Evolutionary conservation across 2,329 filamentous ascomycete genomes (phyloP).

Genomic region (Stemphylium vesicarium): DNA sequence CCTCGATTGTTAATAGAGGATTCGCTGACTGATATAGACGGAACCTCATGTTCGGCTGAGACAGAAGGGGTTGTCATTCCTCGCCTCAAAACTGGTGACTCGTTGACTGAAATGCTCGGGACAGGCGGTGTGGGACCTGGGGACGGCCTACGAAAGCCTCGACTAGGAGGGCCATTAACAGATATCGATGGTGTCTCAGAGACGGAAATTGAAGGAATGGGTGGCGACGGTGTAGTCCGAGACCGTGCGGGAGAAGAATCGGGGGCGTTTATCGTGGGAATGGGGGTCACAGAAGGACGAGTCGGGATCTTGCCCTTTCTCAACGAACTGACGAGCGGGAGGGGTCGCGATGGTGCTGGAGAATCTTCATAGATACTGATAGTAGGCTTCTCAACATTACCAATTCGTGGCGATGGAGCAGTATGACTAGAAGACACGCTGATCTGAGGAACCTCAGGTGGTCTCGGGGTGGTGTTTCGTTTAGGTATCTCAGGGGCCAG

Average conservation of each 20-base stretch:
- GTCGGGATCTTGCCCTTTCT: slow-evolving; percentile 39
- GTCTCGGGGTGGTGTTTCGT: slow-evolving; percentile 21
- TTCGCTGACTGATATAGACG: slow-evolving; percentile 36
- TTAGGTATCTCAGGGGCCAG: slow-evolving; percentile 48
- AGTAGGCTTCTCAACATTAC: slow-evolving; percentile 24
- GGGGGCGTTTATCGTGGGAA: slow-evolving; percentile 59
- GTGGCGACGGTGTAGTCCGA: slow-evolving; percentile 30
- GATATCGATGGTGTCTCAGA: slow-evolving; percentile 36
- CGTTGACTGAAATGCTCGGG: slow-evolving; percentile 35
- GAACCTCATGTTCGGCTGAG: slow-evolving; percentile 31
- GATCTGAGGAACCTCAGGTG: slow-evolving; percentile 39
- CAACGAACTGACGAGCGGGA: slow-evolving; percentile 28
- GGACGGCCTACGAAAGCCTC: slow-evolving; percentile 23
- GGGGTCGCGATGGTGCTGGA: slow-evolving; percentile 35
- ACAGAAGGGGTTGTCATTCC: slow-evolving; percentile 17
- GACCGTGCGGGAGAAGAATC: slow-evolving; percentile 46
- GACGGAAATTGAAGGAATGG: slow-evolving; percentile 26
- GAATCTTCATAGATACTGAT: slow-evolving; percentile 39
- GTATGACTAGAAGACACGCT: slow-evolving; percentile 33
- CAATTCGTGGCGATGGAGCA: slow-evolving; percentile 27
- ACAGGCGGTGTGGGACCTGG: slow-evolving; percentile 27
- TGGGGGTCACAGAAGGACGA: slow-evolving; percentile 25
- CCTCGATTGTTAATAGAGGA: slow-evolving; percentile 14
- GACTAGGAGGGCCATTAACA: slow-evolving; percentile 22
- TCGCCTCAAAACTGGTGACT: slow-evolving; percentile 18